Conservation (phyloP, 257 asterid genomes). For the Nicotiana noctiflora region DNA sequence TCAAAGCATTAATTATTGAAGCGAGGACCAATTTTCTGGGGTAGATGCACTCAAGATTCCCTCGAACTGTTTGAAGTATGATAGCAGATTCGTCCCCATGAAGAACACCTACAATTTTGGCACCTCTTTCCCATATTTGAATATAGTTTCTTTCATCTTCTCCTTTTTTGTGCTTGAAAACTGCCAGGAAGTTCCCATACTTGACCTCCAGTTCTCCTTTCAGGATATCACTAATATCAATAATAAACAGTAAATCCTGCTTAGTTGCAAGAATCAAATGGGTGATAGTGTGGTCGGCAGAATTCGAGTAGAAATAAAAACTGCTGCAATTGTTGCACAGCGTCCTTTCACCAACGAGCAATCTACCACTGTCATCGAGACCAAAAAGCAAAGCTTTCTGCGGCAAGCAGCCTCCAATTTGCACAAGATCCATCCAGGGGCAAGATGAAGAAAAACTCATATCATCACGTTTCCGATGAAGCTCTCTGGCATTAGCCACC, state of each 20-base stretch:
- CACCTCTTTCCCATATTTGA: slow-evolving; percentile 84
- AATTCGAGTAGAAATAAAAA: slow-evolving; percentile 76
- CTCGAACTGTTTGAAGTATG: slow-evolving; percentile 77
- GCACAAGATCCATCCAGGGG: slow-evolving; percentile 67
- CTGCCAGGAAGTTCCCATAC: slow-evolving; percentile 67
- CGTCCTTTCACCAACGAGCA: slow-evolving; percentile 53
- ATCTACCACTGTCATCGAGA: slow-evolving; percentile 70
- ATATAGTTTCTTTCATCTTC: slow-evolving; percentile 48
- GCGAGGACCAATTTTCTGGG: slow-evolving; percentile 87
- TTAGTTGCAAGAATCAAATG: slow-evolving; percentile 75
- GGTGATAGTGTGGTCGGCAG: slow-evolving; percentile 51
- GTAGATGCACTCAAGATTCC: slow-evolving; percentile 90
- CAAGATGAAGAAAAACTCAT: slow-evolving; percentile 64
- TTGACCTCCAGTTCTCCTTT: slow-evolving; percentile 51
- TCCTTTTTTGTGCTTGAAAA: slow-evolving; percentile 42
- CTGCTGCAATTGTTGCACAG: slow-evolving; percentile 82
- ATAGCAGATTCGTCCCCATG: slow-evolving; percentile 97
- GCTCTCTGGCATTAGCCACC: slow-evolving; percentile 34
- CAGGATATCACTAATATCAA: slow-evolving; percentile 65
- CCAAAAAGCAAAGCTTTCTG: slow-evolving; percentile 65
- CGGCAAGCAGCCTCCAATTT: slow-evolving; percentile 30
- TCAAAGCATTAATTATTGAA: slow-evolving; percentile 72
- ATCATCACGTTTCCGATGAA: slow-evolving; percentile 52
- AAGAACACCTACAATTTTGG: slow-evolving; percentile 67
- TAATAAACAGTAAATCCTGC: slow-evolving; percentile 75